Base-by-base conservation (phyloP, 345 rosid species). In the Pseudoturritis turrita region DNA sequence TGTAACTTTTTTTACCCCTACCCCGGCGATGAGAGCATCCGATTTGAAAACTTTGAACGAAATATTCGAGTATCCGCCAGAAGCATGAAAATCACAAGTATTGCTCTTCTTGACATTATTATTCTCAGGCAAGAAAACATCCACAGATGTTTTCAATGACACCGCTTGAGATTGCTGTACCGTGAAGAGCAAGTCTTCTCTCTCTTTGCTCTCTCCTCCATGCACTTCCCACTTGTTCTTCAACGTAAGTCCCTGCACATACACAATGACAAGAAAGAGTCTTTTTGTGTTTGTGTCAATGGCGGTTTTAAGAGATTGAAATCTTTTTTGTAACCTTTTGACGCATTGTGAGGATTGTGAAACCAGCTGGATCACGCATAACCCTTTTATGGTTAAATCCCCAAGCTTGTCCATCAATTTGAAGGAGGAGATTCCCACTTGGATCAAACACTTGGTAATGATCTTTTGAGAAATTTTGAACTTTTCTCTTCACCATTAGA, bases 361-460 rank as follows among this genome's bases (percentile, higher is more conserved):
- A 82, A 54, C 94, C 94, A 3, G 89, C 77, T 8, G 96, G 88
- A 71, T 88, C 90, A 6, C 83, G 80, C 78, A 88, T 68, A 64
- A 79, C 70, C 52, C 91, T 72, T 73, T 82, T 90, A 73, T 73
- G 85, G 3, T 68, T 72, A 21, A 85, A 47, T 8, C 82, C 86
- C 89, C 90, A 86, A 56, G 86, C 75, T 7, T 82, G 81, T 13
- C 91, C 94, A 59, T 88, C 91, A 13, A 86, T 75, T 35, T 85
- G 84, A 2, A 90, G 86, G n/a, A 86, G 87, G 8, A 83, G 71
- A 64, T 90, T 90, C 21, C 94, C 94, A 7, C 77, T 81, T 10
- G 60, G 18, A 77, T 89, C 96, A 60, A 59, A 82, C 21, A 80
- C 87, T 36, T 91, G 82, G 33, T 75, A 81, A 29, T 77, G 76